A percentile compares a stretch with the other conserved stretches of the same genome.
phyloP scores from a whole-genome alignment of 345 rosid genomes.

The Citrus reticulata region DNA sequence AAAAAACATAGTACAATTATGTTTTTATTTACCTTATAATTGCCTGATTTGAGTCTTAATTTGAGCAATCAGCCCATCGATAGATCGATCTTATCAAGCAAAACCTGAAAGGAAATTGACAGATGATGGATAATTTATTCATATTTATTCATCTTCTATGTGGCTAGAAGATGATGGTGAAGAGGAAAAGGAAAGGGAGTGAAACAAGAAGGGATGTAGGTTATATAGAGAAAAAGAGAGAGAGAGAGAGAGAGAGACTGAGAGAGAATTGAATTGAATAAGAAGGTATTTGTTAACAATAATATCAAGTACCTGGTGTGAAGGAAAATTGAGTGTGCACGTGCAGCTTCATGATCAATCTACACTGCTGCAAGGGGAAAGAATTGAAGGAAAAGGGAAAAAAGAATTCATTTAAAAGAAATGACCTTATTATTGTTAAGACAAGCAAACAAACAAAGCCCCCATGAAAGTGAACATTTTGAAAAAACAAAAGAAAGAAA shows the following conservation, averaged over 20 bases:
- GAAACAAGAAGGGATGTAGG: not conserved
- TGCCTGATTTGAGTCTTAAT: not conserved
- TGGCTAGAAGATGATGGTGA: not conserved
- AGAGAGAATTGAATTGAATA: slow-evolving; percentile 34
- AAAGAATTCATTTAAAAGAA: slow-evolving; percentile 9
- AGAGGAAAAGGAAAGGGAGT: not conserved
- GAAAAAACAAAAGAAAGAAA: slow-evolving; percentile 17
- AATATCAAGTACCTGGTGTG: slow-evolving; percentile 50
- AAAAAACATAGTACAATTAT: not conserved
- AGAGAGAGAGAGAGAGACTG: slow-evolving; percentile 3
- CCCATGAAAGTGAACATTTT: slow-evolving; percentile 5
- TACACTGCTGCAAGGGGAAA: not conserved
- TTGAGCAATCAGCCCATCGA: slow-evolving; percentile 13
- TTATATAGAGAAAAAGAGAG: slow-evolving; percentile 12
- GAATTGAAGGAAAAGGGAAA: not conserved
- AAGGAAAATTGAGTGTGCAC: slow-evolving; percentile 66
- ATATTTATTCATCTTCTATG: too few species aligned
- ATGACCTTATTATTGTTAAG: slow-evolving; percentile 4
- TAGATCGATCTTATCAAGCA: slow-evolving; percentile 8
- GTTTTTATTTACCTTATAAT: not conserved
- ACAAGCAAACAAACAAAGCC: not conserved
- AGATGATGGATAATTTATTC: too few species aligned
- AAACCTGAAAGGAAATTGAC: slow-evolving; percentile 12
- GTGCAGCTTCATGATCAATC: slow-evolving; percentile 64
- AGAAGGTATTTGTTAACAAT: slow-evolving; percentile 43